A percentile compares a stretch with the other conserved stretches of the same genome.
Evolutionary conservation across 257 asterid species (phyloP).

Genomic region (Nicotiana noctiflora): DNA sequence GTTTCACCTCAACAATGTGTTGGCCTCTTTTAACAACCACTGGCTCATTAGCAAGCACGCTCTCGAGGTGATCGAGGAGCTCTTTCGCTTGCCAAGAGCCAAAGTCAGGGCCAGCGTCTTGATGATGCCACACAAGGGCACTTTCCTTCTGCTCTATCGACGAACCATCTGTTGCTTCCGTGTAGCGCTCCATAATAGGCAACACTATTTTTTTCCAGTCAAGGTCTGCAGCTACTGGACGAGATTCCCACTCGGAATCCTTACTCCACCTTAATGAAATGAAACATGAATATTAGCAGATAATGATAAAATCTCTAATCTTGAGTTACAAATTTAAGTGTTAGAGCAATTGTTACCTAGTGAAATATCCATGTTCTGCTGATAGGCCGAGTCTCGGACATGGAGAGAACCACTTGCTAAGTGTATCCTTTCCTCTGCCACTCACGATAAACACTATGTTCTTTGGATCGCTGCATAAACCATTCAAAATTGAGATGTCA

Average conservation of each 20-base stretch:
- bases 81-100: constrained; percentile 86
- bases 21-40: constrained; percentile 79
- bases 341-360: constrained; percentile 46
- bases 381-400: constrained; percentile 70
- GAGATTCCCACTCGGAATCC: constrained; percentile 59
- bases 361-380: constrained; percentile 84
- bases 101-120: constrained; percentile 84
- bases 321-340: background rate
- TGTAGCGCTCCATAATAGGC: constrained; percentile 82
- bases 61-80: constrained; percentile 84
- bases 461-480: constrained; percentile 61
- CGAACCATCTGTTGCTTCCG: constrained; percentile 87
- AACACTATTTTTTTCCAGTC: constrained; percentile 62
- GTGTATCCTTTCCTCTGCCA: constrained; percentile 69
- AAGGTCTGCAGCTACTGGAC: constrained; percentile 32
- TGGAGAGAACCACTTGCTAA: constrained; percentile 61
- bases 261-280: constrained; percentile 34
- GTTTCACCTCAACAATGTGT: constrained; percentile 85
- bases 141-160: constrained; percentile 81
- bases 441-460: constrained; percentile 72
- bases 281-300: background rate
- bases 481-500: constrained; percentile 48
- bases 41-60: constrained; percentile 84
- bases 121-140: constrained; percentile 92
- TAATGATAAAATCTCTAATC: background rate